A percentile compares a stretch with the other conserved stretches of the same genome.
phyloP scores from a whole-genome alignment of 805 yeast species.

The Yarrowia keelungensis region DNA sequence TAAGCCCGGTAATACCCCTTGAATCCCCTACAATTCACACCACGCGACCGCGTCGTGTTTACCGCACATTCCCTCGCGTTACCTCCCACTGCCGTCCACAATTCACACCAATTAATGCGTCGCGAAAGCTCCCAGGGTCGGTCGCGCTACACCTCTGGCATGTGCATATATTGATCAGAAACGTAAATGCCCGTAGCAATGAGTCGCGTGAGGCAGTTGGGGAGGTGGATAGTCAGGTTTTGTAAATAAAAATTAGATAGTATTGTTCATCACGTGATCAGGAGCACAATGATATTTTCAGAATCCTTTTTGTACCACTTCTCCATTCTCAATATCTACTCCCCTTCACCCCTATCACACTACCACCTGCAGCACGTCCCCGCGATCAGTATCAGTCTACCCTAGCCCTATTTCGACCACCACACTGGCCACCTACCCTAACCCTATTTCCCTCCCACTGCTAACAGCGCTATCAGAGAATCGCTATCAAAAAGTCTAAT shows the following conservation, averaged over 20 bases:
- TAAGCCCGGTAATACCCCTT: background rate
- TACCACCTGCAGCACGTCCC: slow-evolving; percentile 10
- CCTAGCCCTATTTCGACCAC: slow-evolving; percentile 31
- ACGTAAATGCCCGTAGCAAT: background rate
- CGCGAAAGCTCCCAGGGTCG: slow-evolving; percentile 15
- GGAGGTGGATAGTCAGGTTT: no score
- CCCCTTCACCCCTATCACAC: background rate
- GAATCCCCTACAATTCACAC: background rate
- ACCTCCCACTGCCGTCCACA: no score
- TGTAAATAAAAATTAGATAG: background rate
- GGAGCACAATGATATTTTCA: background rate
- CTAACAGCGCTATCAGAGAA: slow-evolving; percentile 18
- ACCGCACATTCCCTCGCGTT: background rate
- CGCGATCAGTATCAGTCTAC: background rate
- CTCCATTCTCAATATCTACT: no score
- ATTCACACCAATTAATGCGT: slow-evolving; percentile 9
- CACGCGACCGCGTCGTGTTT: slow-evolving; percentile 34
- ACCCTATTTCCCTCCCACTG: background rate
- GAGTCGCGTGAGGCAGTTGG: background rate
- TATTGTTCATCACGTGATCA: background rate
- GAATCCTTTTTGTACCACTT: background rate
- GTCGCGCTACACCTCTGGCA: slow-evolving; percentile 32
- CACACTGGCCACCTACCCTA: slow-evolving; percentile 1
- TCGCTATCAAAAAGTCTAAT: slow-evolving; percentile 27
- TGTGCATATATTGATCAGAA: slow-evolving; percentile 21